Evolutionary conservation across 2,329 filamentous ascomycete genomes (phyloP), one percentile per base, ranked within the genome.

Genomic region (Lecanicillium sp.): DNA sequence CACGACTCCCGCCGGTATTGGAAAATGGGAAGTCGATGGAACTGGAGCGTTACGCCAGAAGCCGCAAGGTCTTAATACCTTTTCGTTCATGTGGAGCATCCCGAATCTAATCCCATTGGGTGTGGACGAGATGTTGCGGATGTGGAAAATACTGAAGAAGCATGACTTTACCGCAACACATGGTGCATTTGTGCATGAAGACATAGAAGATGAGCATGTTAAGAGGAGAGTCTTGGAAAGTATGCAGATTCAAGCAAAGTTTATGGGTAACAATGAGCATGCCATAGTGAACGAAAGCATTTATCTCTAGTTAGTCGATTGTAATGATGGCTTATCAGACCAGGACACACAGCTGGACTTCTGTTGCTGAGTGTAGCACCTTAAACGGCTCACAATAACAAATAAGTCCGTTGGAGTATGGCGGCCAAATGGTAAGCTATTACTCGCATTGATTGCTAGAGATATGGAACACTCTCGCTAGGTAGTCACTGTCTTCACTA

Each of bases 61-160:
- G 33, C 72, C 71, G 0, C 37, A 44, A 3, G 68, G 65, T 0
- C 54, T 71, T 47, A 77, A 71, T 49, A 68, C 62, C 12, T 89
- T 75, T 52, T 64, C 75, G 1, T 89, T 88, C 60, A 81, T 87
- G 72, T 89, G 83, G 81, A 82, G 79, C 37, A 79, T 83, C 46
- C 81, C 81, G 2, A 86, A 87, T 55, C 68, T 71, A 74, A 87
- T 90, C 15, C 84, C 85, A 0, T 66, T 92, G 19, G 62, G 71
- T 2, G 77, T 81, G 0, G 64, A 70, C 0, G 78, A 79, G 48
- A 70, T 90, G 33, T 60, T 69, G 41, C 61, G 66, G 19, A 89
- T 92, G 62, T 92, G 85, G 84, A 58, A 62, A n/a, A 66, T 77
- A 0, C 52, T 90, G 37, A 72, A 72, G 53, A 59, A 65, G 5